phyloP scores from a whole-genome alignment of 2,329 filamentous ascomycete genomes.

The Fusarium irregulare region DNA sequence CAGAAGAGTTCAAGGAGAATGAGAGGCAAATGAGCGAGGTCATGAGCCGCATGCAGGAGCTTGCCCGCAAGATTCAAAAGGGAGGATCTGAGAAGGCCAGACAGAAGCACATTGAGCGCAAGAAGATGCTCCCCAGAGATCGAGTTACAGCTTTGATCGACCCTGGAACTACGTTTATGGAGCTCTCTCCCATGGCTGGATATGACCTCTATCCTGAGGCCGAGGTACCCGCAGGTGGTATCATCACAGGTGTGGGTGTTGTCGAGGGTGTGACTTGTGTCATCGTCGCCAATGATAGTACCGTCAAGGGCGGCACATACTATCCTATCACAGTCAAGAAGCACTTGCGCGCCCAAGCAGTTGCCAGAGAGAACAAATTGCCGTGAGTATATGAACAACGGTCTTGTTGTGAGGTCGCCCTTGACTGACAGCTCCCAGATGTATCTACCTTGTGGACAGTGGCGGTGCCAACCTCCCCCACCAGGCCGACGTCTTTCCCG shows the following conservation, averaged over 20 bases:
- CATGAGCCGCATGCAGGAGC: slow-evolving; percentile 72
- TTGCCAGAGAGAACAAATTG: slow-evolving; percentile 86
- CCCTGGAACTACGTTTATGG: slow-evolving; percentile 88
- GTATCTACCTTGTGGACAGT: slow-evolving; percentile 96
- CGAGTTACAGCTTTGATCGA: slow-evolving; percentile 89
- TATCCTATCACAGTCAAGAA: slow-evolving; percentile 98
- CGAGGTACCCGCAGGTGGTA: slow-evolving; percentile 88
- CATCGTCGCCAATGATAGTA: slow-evolving; percentile 95
- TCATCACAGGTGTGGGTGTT: slow-evolving; percentile 91
- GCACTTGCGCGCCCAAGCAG: slow-evolving; percentile 89
- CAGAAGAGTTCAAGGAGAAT: slow-evolving; percentile 85
- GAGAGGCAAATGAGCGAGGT: slow-evolving; percentile 79
- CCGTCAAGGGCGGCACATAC: slow-evolving; percentile 97
- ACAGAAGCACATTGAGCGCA: slow-evolving; percentile 86
- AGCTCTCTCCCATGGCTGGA: slow-evolving; percentile 92
- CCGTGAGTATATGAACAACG: slow-evolving; percentile 59
- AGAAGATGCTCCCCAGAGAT: slow-evolving; percentile 95
- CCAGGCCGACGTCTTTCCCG: slow-evolving; percentile 95
- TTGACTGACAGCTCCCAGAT: slow-evolving; percentile 58
- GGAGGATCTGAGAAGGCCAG: slow-evolving; percentile 85
- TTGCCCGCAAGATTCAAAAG: slow-evolving; percentile 77
- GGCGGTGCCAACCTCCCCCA: slow-evolving; percentile 95
- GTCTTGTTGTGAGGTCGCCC: background rate
- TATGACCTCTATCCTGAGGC: slow-evolving; percentile 87
- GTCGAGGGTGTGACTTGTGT: slow-evolving; percentile 93